Evolutionary conservation across 163 green algal genomes (phyloP), one percentile per base, ranked within the genome.

Genomic region (Trebouxiophyceae sp.): DNA sequence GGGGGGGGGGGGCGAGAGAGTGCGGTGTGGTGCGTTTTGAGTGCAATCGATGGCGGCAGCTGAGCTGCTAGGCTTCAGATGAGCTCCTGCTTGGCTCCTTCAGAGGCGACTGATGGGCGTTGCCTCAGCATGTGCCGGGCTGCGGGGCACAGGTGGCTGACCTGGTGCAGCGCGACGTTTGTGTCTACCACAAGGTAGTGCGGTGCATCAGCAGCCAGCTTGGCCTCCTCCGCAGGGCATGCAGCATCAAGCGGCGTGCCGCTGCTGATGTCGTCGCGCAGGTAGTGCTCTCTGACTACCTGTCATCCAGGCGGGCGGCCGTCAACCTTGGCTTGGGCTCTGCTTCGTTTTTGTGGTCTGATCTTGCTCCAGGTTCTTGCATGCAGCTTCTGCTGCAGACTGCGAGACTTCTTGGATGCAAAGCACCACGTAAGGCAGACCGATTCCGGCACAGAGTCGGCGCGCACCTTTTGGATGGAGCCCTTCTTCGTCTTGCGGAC

Each of bases 181-280:
- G 93, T 96, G 77, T 98, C 93, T 12, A 97, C 84, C 20, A 98
- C 73, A 30, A 97, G 65, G 70, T 97, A 96, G 60, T 88, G 72
- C 12, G 67, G 12, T 1, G 88, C 89, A 28, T 81, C 71, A 1
- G 67, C 26, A 46, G 72, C 77, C 23, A 98, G 82, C 65, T 90
- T 90, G 62, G 77, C 67, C 12, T 86, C 69, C 8, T 24, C 19
- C 8, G 39, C 39, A 50, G 39, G 39, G 39, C 39, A 50, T 8
- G 39, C 8, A 5, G 83, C 75, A 63, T 97, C 85, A 45, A 91
- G 67, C 1, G 82, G 74, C 0, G 82, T 86, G 47, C 88, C 89
- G 67, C 82, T 92, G 67, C 72, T 89, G 47, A 99, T 97, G 77
- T 99, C 93, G 65, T 98, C 93, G 4, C 93, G 77, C 8, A 99